phyloP scores from a whole-genome alignment of 129 eudicot species.

The Flaveria ramosissima region DNA sequence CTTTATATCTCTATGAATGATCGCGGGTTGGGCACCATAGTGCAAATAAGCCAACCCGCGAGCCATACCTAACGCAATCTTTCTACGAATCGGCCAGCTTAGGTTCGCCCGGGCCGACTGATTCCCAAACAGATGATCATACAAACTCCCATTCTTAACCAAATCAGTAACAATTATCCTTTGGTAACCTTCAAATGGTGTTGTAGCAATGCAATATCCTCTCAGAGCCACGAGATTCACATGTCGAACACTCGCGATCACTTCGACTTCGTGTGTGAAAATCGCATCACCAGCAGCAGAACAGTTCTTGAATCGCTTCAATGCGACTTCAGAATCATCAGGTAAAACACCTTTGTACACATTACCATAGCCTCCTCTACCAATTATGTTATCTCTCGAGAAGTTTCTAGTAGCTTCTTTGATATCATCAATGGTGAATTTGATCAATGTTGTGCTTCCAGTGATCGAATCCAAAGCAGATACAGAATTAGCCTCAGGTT shows the following conservation, averaged over 20 bases:
- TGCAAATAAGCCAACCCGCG: constrained; percentile 82
- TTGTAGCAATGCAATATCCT: constrained; percentile 87
- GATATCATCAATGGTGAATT: constrained; percentile 64
- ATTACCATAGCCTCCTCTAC: constrained; percentile 97
- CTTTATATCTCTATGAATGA: constrained; percentile 89
- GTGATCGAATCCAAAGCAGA: constrained; percentile 57
- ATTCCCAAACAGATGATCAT: constrained; percentile 73
- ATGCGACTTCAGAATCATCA: constrained; percentile 77
- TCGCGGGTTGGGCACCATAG: constrained; percentile 70
- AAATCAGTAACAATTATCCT: constrained; percentile 83
- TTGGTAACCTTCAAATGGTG: constrained; percentile 72
- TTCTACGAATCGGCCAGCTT: constrained; percentile 78
- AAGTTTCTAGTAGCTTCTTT: constrained; percentile 74
- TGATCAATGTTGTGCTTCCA: constrained; percentile 53
- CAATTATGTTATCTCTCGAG: constrained; percentile 60
- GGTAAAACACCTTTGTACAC: constrained; percentile 75
- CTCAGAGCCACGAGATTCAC: constrained; percentile 73
- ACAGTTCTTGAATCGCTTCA: constrained; percentile 87
- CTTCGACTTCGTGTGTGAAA: constrained; percentile 86
- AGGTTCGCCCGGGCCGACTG: constrained; percentile 20
- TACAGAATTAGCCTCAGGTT: constrained; percentile 29
- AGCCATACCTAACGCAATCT: constrained; percentile 80
- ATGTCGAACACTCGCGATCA: constrained; percentile 89
- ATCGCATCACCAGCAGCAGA: constrained; percentile 80
- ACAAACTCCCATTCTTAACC: constrained; percentile 80